These are phyloP conservation scores for Mycena citricolor DNA, from an alignment of 1,284 basidiomycete genomes.

Conservation along the genomic window DNA sequence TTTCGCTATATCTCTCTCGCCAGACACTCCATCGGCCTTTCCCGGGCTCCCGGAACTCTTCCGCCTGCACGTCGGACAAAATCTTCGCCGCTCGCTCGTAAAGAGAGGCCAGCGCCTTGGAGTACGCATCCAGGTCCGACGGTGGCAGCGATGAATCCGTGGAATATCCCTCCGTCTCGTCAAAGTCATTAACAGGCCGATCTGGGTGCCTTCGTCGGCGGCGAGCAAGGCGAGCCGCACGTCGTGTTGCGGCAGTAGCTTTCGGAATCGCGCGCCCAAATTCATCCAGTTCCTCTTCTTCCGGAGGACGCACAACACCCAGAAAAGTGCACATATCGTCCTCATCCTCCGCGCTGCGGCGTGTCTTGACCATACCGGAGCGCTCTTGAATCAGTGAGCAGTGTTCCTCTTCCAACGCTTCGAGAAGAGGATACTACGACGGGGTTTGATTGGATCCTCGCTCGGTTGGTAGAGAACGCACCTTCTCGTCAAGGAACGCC, in stretches of 20 bases:
- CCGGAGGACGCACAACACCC: constrained; percentile 48
- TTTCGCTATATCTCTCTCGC: constrained; percentile 76
- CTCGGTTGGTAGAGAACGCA: constrained; percentile 33
- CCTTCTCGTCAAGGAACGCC: constrained; percentile 91
- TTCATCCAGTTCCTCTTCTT: constrained; percentile 60
- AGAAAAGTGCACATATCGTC: constrained; percentile 82
- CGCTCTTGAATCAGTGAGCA: constrained; percentile 76
- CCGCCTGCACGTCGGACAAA: constrained; percentile 83
- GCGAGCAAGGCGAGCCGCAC: constrained; percentile 52
- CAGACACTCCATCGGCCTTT: constrained; percentile 82
- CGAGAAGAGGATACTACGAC: constrained; percentile 75
- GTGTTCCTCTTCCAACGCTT: constrained; percentile 84
- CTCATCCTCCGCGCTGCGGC: constrained; percentile 72
- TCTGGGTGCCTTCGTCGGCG: constrained; percentile 42
- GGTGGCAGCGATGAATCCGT: constrained; percentile 76
- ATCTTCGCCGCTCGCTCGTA: constrained; percentile 51
- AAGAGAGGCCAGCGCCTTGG: constrained; percentile 60
- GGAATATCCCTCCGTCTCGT: constrained; percentile 79
- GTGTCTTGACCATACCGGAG: constrained; percentile 62
- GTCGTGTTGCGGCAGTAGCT: constrained; percentile 48
- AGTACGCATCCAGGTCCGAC: constrained; percentile 71
- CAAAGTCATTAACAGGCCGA: constrained; percentile 26
- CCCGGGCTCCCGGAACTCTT: constrained; percentile 84
- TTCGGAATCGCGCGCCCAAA: constrained; percentile 55
- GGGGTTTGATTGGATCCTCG: too few relatives aligned